These are phyloP conservation scores for Coprinopsis marcescibilis DNA, from an alignment of 768 basidiomycete genomes.

Conservation along the genomic window DNA sequence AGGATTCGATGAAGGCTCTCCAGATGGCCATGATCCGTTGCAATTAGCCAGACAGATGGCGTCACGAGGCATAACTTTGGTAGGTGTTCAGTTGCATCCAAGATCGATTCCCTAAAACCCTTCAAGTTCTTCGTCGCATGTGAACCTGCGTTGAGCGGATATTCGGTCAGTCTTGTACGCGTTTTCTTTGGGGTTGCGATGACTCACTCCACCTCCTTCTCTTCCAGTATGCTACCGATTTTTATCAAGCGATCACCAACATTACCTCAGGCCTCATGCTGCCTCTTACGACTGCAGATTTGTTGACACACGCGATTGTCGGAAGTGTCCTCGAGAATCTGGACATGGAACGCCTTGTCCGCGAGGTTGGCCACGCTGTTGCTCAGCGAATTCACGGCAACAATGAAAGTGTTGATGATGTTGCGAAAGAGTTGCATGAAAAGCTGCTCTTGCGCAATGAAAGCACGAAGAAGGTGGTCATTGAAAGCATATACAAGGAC, in stretches of 20 bases:
- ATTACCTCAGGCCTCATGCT: slow-evolving; percentile 97
- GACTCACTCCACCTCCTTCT: slow-evolving; percentile 5
- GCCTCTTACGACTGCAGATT: slow-evolving; percentile 90
- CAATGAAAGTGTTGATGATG: slow-evolving; percentile 94
- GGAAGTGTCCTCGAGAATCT: slow-evolving; percentile 96
- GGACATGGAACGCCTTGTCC: slow-evolving; percentile 95
- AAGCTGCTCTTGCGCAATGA: slow-evolving; percentile 87
- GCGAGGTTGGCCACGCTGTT: slow-evolving; percentile 91
- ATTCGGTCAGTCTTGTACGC: slow-evolving; percentile 52
- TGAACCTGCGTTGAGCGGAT: slow-evolving; percentile 91
- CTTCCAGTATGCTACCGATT: slow-evolving; percentile 81
- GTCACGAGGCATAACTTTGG: slow-evolving; percentile 81
- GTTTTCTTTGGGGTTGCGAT: not conserved
- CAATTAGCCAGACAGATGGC: slow-evolving; percentile 89
- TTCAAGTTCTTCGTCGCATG: slow-evolving; percentile 96
- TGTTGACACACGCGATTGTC: slow-evolving; percentile 92
- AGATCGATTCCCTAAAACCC: slow-evolving; percentile 8
- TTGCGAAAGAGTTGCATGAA: slow-evolving; percentile 91
- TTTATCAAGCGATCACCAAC: slow-evolving; percentile 86
- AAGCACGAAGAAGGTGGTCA: slow-evolving; percentile 93
- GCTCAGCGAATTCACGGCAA: slow-evolving; percentile 88
- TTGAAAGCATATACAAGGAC: slow-evolving; percentile 95
- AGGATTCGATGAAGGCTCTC: slow-evolving; percentile 94
- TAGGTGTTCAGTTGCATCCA: slow-evolving; percentile 29
- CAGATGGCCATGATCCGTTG: slow-evolving; percentile 89